Evolutionary conservation across 2,329 filamentous ascomycete genomes (phyloP), one percentile per base, ranked within the genome.

Genomic region (Phaeophleospora eucalypticola): DNA sequence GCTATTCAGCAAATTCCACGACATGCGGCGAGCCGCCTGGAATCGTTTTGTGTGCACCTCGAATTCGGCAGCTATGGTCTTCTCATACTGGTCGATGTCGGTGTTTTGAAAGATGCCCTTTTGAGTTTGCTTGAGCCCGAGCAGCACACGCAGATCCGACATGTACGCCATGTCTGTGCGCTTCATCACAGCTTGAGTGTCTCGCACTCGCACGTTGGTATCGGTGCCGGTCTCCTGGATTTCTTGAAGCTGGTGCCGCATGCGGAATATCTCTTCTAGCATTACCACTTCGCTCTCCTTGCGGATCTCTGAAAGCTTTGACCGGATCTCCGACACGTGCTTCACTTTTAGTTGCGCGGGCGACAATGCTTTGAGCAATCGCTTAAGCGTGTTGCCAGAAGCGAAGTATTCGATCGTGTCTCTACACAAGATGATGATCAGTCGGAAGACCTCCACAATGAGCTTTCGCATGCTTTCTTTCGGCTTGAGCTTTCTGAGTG

Each of bases 391-490:
- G 15, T 8, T 32, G 10, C 33, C 19, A 16, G 48, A 51, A 17
- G 15, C 15, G 39, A 16, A 45, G 32, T 48, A 48, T 20, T 48
- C 45, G 12, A 41, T 41, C 4, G 45, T 37, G 14, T 51, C 29
- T 4, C 45, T 21, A 21, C 27, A 29, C 19, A 51, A 51, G 15
- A 19, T 17, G 16, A 51, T 41, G 20, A 48, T 33, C 12, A 27
- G 21, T 12, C 21, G 29, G 21, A 40, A 51, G 2, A 43, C 41
- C 17, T 24, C 24, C 14, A 35, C 40, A 10, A 51, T 41, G 9
- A 48, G 24, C 12, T 41, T 17, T 35, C 19, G 7, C 44, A 10
- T 10, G 15, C 16, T 19, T 43, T 36, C 33, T 19, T 21, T 29
- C 19, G 15, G 32, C 12, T n/a, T n/a, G n/a, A 48, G 35, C 14